phyloP scores from a whole-genome alignment of 192 early-diverging fungal genomes.

The Backusella liffmaniae region DNA sequence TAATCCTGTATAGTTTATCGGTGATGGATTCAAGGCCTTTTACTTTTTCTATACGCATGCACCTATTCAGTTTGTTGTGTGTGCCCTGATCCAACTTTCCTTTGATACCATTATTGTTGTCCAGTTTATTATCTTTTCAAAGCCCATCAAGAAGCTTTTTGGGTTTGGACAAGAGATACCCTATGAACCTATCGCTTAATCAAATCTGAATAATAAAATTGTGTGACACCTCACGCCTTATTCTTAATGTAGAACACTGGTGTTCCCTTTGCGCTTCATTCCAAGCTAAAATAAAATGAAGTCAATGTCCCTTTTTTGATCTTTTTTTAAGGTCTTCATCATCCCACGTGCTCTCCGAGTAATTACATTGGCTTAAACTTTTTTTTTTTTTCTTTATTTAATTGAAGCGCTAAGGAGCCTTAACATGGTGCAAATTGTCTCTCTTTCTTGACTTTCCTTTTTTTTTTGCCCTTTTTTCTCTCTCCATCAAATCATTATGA shows the following conservation, averaged over 20 bases:
- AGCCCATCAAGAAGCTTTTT: slow-evolving; percentile 6
- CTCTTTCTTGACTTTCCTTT: not conserved
- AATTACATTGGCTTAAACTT: slow-evolving; percentile 3
- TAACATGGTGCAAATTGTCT: not conserved
- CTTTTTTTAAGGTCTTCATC: not conserved
- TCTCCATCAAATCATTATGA: not conserved
- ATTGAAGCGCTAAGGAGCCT: not conserved
- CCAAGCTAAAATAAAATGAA: no score
- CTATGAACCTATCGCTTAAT: slow-evolving; percentile 15
- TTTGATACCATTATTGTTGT: slow-evolving; percentile 50
- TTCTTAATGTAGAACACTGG: no score
- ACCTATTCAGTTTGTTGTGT: slow-evolving; percentile 54
- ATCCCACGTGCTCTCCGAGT: not conserved
- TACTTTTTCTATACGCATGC: slow-evolving; percentile 51
- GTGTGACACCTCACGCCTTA: not conserved
- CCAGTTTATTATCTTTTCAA: slow-evolving; percentile 52
- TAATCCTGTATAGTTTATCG: slow-evolving; percentile 39
- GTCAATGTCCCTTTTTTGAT: not conserved
- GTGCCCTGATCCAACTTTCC: slow-evolving; percentile 53
- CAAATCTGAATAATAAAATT: no score
- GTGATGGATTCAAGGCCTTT: slow-evolving; percentile 57
- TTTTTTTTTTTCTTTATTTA: not conserved
- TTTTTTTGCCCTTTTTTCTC: not conserved
- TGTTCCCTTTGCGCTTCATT: no score
- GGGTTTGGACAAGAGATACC: not conserved